phyloP scores from a whole-genome alignment of 768 basidiomycete species.

The Naganishia randhawae region DNA sequence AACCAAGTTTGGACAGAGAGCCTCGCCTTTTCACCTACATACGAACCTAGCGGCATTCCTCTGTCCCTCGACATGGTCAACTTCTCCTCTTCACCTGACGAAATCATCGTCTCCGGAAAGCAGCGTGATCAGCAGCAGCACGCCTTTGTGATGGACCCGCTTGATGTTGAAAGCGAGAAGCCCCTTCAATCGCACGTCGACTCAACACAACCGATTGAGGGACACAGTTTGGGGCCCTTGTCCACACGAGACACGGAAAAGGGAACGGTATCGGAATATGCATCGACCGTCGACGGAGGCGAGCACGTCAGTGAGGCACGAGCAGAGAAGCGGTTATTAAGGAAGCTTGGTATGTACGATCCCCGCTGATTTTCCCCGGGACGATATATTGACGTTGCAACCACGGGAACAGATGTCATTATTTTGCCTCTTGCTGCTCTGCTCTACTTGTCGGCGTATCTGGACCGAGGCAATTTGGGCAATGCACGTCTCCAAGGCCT shows the following conservation, averaged over 20 bases:
- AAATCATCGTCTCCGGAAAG: slow-evolving; percentile 12
- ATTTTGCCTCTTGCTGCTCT: slow-evolving; percentile 52
- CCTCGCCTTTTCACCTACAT: neutral
- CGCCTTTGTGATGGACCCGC: neutral
- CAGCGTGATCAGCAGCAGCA: neutral
- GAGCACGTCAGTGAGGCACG: slow-evolving; percentile 32
- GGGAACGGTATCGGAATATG: slow-evolving; percentile 28
- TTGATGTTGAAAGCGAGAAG: neutral
- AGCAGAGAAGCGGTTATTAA: slow-evolving; percentile 37
- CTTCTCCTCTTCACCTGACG: neutral
- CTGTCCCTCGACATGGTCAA: slow-evolving; percentile 13
- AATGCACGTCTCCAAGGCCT: slow-evolving; percentile 43
- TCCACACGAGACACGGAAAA: slow-evolving; percentile 36
- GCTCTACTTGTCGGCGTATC: slow-evolving; percentile 52
- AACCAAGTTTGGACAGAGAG: neutral
- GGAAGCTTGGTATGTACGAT: slow-evolving; percentile 40
- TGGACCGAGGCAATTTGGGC: slow-evolving; percentile 52
- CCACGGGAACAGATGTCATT: slow-evolving; percentile 37
- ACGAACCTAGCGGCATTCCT: slow-evolving; percentile 17
- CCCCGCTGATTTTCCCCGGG: neutral
- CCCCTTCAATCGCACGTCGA: neutral
- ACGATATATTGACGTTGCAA: too few species aligned
- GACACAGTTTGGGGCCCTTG: neutral
- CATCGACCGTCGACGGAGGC: slow-evolving; percentile 30
- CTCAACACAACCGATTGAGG: neutral